phyloP scores from a whole-genome alignment of 148 eudicot species.

The Euryodendron excelsum region DNA sequence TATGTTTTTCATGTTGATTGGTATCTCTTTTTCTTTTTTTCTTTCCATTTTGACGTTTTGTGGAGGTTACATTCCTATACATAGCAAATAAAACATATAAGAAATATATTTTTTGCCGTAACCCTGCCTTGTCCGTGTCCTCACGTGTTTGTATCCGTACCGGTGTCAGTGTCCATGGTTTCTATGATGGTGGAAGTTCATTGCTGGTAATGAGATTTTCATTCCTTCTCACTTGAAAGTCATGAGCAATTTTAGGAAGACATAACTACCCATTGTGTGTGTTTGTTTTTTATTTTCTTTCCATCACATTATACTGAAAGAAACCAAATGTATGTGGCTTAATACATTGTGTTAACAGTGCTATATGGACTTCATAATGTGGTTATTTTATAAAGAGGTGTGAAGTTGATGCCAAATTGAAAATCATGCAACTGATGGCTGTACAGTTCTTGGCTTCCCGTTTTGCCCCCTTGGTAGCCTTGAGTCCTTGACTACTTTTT shows the following conservation, averaged over 20 bases:
- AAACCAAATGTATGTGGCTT: background rate
- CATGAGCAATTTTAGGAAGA: background rate
- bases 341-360: no score
- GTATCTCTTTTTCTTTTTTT: no score
- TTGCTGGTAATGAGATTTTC: no score
- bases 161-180: background rate
- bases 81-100: no score
- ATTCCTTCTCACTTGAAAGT: no score
- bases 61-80: no score
- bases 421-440: slow-evolving; percentile 2
- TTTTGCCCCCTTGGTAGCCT: background rate
- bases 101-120: background rate
- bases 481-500: background rate
- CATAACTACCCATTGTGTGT: background rate
- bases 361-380: no score
- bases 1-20: no score
- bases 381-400: background rate
- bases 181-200: background rate
- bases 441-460: background rate
- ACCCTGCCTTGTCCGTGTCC: background rate
- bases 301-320: background rate
- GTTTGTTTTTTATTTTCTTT: no score
- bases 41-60: no score
- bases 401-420: no score
- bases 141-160: background rate